Base-by-base conservation (phyloP, 2,329 filamentous ascomycete species). In the Xylariaceae sp. region DNA sequence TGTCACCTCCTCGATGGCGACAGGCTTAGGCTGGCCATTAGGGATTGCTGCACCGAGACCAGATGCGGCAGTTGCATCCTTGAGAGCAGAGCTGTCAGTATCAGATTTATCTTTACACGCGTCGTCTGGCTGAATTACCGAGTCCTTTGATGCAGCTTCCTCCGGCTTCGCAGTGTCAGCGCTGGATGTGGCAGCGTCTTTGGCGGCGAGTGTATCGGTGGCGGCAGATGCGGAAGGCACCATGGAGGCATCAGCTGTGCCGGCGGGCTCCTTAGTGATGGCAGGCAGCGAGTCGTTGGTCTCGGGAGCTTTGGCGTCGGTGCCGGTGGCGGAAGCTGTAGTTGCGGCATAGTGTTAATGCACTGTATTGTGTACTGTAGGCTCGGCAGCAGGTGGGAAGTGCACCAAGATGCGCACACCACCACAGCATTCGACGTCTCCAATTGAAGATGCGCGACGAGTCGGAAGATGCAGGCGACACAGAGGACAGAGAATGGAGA, bases 11-110 rank as follows among this genome's bases (percentile, higher is more conserved):
- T 68, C 63, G 38, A 67, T 50, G 12, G 63, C 58, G 6, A 62
- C 64, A 2, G 66, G 64, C 48, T 64, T 67, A 36, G 63, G 62
- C 31, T 59, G 54, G 18, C 60, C 62, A 33, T 60, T 62, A 10
- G 57, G 10, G 19, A 53, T 45, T 6, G 52, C 47, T 17, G 60
- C 47, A 9, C 53, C 55, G 40, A 49, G 54, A 10, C 53, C 55
- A 41, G 50, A 54, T 49, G 57, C 47, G 36, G 50, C 42, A 4
- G 41, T 45, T 16, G 42, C 45, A 16, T 47, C 53, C 22, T 28
- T 28, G 4, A 28, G 22, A 4, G 22, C 22, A 28, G 22, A 28
- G 22, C 22, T 28, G 22, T 28, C 22, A 28, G 22, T 28, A 7
- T 28, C 22, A 28, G 22, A 28, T 7, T 4, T 28, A 4, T 28